Evolutionary conservation across 2,329 filamentous ascomycete genomes (phyloP).

Genomic region (Colletotrichum sidae): DNA sequence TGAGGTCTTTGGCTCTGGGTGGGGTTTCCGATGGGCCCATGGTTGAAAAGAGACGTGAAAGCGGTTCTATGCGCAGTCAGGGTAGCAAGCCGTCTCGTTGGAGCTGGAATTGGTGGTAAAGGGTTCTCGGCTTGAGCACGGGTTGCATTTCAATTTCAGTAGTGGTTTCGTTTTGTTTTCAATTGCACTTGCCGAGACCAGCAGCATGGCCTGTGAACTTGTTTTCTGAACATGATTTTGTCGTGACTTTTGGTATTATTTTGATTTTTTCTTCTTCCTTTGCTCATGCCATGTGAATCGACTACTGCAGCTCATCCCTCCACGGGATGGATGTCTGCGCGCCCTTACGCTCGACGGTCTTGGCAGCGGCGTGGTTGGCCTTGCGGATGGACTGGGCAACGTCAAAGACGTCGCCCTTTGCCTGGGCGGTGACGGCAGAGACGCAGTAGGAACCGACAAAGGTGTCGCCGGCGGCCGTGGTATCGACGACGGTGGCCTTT

Average conservation of each 20-base stretch:
- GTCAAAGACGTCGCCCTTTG: conserved; percentile 53
- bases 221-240: not conserved
- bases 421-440: conserved; percentile 67
- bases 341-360: conserved; percentile 56
- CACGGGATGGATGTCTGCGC: conserved; percentile 58
- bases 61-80: conserved; percentile 14
- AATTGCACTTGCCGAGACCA: not conserved
- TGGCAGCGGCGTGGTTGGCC: conserved; percentile 59
- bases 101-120: conserved; percentile 31
- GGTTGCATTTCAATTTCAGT: conserved; percentile 10
- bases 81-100: conserved; percentile 19
- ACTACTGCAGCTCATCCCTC: conserved; percentile 51
- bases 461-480: conserved; percentile 93
- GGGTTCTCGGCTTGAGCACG: conserved; percentile 30
- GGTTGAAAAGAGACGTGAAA: conserved; percentile 6
- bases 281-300: not conserved
- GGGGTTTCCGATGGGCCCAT: not conserved
- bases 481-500: conserved; percentile 85
- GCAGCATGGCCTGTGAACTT: not conserved
- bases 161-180: not conserved
- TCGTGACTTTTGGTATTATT: conserved; percentile 19
- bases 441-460: conserved; percentile 92
- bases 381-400: conserved; percentile 68
- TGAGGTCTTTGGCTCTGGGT: conserved; percentile 7
- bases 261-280: conserved; percentile 9